Conservation (phyloP, 1,139 yeast genomes). For the Pichia cactophila region DNA sequence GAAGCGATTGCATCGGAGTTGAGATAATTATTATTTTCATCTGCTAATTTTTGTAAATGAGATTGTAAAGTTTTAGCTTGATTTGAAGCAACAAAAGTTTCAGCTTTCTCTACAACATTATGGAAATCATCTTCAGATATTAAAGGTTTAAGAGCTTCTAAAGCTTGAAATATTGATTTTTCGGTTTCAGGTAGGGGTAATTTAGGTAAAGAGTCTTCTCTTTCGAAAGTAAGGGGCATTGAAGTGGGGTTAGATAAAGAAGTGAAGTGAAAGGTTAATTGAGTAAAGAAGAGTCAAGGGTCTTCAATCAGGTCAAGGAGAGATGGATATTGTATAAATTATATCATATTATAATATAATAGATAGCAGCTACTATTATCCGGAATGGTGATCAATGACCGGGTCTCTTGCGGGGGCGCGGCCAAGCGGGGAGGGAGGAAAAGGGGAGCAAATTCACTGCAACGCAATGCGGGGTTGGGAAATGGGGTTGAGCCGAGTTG, state of each 20-base stretch:
- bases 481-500: background rate
- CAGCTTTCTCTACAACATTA: slow-evolving; percentile 35
- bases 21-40: slow-evolving; percentile 45
- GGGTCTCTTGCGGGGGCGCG: background rate
- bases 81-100: slow-evolving; percentile 37
- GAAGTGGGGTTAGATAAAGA: background rate
- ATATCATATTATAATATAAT: too few species aligned
- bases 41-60: slow-evolving; percentile 41
- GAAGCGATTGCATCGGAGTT: slow-evolving; percentile 49
- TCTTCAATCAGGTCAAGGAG: too few species aligned
- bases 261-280: background rate
- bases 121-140: slow-evolving; percentile 37
- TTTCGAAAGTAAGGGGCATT: slow-evolving; percentile 18
- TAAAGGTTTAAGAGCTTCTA: slow-evolving; percentile 45
- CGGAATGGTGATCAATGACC: too few species aligned
- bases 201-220: slow-evolving; percentile 34
- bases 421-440: background rate
- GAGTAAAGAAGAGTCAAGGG: background rate
- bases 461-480: too few species aligned
- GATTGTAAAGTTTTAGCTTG: slow-evolving; percentile 42
- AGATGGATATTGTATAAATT: background rate
- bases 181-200: slow-evolving; percentile 50
- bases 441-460: too few species aligned
- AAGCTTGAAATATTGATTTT: slow-evolving; percentile 40
- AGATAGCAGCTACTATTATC: background rate